Evolutionary conservation across 345 rosid species (phyloP), one percentile per base, ranked within the genome.

Genomic region (Odontarrhena argentea): DNA sequence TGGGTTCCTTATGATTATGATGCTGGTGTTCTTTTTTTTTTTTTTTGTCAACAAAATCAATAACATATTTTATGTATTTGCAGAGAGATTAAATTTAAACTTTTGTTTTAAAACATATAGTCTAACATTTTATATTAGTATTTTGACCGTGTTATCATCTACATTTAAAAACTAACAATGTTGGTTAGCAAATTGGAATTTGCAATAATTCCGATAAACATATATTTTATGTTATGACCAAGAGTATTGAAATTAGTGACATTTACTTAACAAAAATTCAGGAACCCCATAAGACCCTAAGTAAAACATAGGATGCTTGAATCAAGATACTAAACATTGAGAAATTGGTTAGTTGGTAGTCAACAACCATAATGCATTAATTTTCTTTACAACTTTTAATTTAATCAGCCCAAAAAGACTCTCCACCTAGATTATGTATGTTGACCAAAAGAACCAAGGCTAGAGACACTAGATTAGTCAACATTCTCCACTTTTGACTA

Each of bases 401-500:
- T 55, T 35, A 35, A 46, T n/a, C 3, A 45, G n/a, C 13, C 49
- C 44, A 65, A 30, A 3, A n/a, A 26, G 14, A 25, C 68, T 47
- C 30, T 28, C 22, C 22, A 18, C 1, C 22, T 18, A 18, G n/a
- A n/a, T n/a, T n/a, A n/a, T n/a, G n/a, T n/a, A n/a, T n/a, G n/a
- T n/a, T n/a, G n/a, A n/a, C n/a, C n/a, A n/a, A n/a, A n/a, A n/a
- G 22, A 18, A 18, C 22, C 1, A 18, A 18, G 22, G 22, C 22
- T 18, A 18, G 22, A 18, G 22, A 18, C 22, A 18, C 22, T 18
- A 18, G 22, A 18, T 18, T 28, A 45, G 64, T 71, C 51, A 63
- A 38, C 51, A 48, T 1, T 55, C 56, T 12, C 28, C 30, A 40
- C 38, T 43, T 71, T 37, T 55, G 69, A 63, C 69, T 45, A 40